Conservation (phyloP, 2,329 filamentous ascomycete genomes). For the Colletotrichum noveboracense region DNA sequence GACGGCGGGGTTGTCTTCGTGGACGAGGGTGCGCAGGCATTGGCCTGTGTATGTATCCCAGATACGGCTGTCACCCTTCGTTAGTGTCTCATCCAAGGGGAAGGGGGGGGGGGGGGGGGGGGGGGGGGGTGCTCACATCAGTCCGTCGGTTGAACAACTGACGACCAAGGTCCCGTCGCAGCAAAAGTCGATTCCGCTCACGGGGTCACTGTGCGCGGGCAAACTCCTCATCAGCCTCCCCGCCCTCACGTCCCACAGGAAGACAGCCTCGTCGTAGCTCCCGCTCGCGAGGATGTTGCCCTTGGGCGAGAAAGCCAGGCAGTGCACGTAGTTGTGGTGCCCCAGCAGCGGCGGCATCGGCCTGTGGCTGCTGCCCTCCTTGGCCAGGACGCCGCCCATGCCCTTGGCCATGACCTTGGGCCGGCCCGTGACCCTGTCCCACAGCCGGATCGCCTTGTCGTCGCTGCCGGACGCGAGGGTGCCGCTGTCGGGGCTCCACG, state of each 20-base stretch:
- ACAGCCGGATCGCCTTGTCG: conserved; percentile 94
- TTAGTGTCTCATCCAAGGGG: background rate
- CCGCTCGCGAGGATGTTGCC: conserved; percentile 96
- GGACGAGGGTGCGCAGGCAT: conserved; percentile 91
- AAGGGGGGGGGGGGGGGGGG: too few relatives aligned
- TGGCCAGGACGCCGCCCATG: conserved; percentile 21
- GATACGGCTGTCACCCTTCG: conserved; percentile 64
- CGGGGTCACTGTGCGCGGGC: conserved; percentile 93
- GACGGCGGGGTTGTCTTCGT: conserved; percentile 93
- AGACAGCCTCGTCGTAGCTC: conserved; percentile 96
- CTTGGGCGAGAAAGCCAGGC: conserved; percentile 94
- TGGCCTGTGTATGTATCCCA: conserved; percentile 97
- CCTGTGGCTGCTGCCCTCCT: conserved; percentile 16
- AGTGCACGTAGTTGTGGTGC: conserved; percentile 96
- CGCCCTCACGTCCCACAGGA: conserved; percentile 93
- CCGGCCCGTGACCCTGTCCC: conserved; percentile 74
- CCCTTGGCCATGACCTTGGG: conserved; percentile 53
- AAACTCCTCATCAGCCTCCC: conserved; percentile 87
- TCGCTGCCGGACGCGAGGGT: conserved; percentile 91
- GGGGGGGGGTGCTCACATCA: conserved; percentile 65
- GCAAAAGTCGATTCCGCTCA: conserved; percentile 92
- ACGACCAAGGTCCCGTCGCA: conserved; percentile 90
- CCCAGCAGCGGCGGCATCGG: conserved; percentile 71
- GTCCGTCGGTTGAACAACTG: conserved; percentile 88
- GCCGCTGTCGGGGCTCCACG: conserved; percentile 91